phyloP scores from a whole-genome alignment of 1,284 basidiomycete species.

The Boletus semigastroideus region DNA sequence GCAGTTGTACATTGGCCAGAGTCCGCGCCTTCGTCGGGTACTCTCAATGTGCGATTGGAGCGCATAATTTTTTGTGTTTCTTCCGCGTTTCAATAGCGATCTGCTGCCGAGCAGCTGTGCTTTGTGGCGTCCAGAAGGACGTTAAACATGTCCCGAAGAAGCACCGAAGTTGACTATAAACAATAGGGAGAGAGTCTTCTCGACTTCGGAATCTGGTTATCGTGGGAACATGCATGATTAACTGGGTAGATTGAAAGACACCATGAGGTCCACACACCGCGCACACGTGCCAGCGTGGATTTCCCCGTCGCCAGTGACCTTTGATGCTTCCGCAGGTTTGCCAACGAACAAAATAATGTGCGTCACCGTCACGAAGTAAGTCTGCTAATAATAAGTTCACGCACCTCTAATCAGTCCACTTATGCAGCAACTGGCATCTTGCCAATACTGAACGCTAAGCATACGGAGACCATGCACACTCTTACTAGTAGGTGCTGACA shows the following conservation, averaged over 20 bases:
- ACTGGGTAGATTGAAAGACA: constrained; percentile 16
- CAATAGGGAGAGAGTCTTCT: constrained; percentile 25
- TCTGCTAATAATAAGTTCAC: not conserved
- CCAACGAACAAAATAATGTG: not conserved
- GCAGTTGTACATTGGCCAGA: not conserved
- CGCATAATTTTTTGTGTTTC: not conserved
- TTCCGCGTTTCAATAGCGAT: not conserved
- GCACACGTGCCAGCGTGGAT: constrained; percentile 7
- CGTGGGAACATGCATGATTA: constrained; percentile 15
- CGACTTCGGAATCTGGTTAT: constrained; percentile 14
- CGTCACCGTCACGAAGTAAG: not conserved
- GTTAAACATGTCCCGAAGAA: constrained; percentile 3
- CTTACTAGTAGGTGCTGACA: constrained; percentile 17
- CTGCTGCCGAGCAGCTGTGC: constrained; percentile 11
- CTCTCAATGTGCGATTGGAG: not conserved
- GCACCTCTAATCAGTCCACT: not conserved
- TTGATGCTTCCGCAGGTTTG: not conserved
- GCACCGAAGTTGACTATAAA: constrained; percentile 14
- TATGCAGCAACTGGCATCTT: too few relatives aligned
- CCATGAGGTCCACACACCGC: constrained; percentile 16
- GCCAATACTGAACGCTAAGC: too few relatives aligned
- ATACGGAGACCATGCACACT: too few relatives aligned
- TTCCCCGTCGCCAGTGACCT: not conserved
- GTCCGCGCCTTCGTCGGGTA: not conserved
- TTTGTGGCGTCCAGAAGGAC: constrained; percentile 27